Evolutionary conservation across 805 yeast genomes (phyloP), one percentile per base, ranked within the genome.

Genomic region (Blastobotrys muscicola): DNA sequence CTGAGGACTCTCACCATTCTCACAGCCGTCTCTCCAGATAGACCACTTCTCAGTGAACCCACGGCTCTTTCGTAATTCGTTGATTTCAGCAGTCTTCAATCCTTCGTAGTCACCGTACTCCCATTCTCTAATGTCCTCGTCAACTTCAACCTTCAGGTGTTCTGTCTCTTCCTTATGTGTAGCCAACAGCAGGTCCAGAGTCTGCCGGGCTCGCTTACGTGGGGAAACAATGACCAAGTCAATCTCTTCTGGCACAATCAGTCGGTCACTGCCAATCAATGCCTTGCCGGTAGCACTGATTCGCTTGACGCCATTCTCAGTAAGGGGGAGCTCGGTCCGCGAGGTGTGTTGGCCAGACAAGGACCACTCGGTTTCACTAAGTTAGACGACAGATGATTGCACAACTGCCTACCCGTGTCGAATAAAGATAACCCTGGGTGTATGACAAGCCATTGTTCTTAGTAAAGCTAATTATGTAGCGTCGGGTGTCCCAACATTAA

Each of bases 101-200:
- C 97, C 97, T 68, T 90, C 97, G 61, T 90, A 90, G 57, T 85
- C 92, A 52, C 97, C 97, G 56, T 90, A 90, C 52, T 85, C 94
- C 97, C 97, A 90, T 65, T 90, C 97, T 53, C 92, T 74, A 40
- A 87, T 64, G 55, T 85, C 87, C 39, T 83, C 77, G 49, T 45
- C 67, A 15, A 51, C 36, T 42, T 59, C 61, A 9, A 42, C 43
- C 20, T 52, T 49, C 30, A 57, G 44, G 20, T 54, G 44, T 16
- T 43, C 46, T 7, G 47, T 15, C n/a, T 54, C 50, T 14, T 46
- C 46, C 48, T 52, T 70, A 16, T 70, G 68, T 37, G 79, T 56
- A 3, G 66, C 58, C 45, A 72, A 75, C 36, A 82, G 61, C 12
- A 87, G 67, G 12, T 80, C 72, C 41, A 77, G 75, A 0, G 97